These are phyloP conservation scores for Skeletonema potamos DNA, from an alignment of 108 stramenopile genomes.

Conservation along the genomic window DNA sequence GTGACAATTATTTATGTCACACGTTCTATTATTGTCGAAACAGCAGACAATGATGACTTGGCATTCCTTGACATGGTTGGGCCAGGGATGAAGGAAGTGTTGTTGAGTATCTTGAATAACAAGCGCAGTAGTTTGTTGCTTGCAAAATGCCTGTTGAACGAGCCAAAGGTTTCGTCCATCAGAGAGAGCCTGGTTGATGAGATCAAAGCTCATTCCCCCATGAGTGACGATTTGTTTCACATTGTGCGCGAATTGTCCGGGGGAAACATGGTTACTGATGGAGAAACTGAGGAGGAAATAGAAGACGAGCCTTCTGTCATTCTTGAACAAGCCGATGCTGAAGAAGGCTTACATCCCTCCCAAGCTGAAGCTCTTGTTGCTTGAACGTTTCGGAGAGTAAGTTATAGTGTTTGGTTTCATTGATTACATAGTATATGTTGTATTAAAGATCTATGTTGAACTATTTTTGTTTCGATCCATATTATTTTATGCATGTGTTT, in stretches of 20 bases:
- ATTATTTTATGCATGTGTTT: no score
- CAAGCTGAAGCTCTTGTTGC: not conserved
- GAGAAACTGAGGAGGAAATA: not conserved
- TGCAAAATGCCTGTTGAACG: constrained; percentile 17
- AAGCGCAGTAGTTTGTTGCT: constrained; percentile 35
- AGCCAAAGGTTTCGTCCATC: not conserved
- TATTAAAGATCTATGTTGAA: not conserved
- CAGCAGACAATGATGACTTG: not conserved
- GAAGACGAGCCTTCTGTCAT: not conserved
- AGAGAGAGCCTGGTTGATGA: constrained; percentile 9
- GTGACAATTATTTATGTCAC: constrained; percentile 6
- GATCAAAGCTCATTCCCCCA: constrained; percentile 11
- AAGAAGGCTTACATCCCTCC: not conserved
- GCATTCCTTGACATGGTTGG: constrained; percentile 23
- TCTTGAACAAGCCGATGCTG: not conserved
- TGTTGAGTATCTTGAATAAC: constrained; percentile 18
- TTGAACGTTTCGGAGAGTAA: not conserved
- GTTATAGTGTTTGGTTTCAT: not conserved
- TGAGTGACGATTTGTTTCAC: constrained; percentile 15
- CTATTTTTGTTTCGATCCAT: no score
- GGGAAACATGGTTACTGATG: not conserved
- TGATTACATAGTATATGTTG: not conserved
- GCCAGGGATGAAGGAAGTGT: constrained; percentile 11
- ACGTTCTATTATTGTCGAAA: not conserved
- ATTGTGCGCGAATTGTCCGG: constrained; percentile 4